Evolutionary conservation across 305 asterid species (phyloP), one percentile per base, ranked within the genome.

Genomic region (Solanum hybrid): DNA sequence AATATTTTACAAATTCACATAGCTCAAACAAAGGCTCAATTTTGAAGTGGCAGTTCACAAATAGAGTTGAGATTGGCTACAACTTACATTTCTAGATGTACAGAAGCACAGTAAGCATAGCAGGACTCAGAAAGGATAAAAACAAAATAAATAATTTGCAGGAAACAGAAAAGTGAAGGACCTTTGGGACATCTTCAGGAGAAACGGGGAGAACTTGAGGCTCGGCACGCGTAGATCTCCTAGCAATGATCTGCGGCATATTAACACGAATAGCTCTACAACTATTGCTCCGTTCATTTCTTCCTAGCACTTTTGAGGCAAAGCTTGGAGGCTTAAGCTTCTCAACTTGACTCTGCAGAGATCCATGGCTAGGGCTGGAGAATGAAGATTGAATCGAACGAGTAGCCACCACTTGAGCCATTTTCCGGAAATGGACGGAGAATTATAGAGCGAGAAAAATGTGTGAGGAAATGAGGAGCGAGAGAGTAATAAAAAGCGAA

Each of bases 161-260:
- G 14, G 12, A 17, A 10, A 84, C 73, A 20, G 2, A 37, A 61
- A 85, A 20, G n/a, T 20, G 39, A 61, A 32, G 10, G 73, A 90
- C 91, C 91, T 90, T 88, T 7, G 91, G 75, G 2, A 87, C 87
- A 90, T 90, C 91, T 70, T 87, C 90, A 79, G 91, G 90, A 26
- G 91, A 90, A 70, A 90, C 89, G 0, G 91, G 91, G 1, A 90
- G 90, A 33, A 90, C 41, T 57, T 87, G 87, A 27, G 88, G 91
- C 82, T 90, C 89, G 1, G 89, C 73, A 0, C 91, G 90, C 10
- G 78, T n/a, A 38, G 91, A 87, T 87, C 87, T 79, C 72, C 29
- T 90, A 6, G 84, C 90, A 87, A 79, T 75, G 75, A 87, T 87
- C 76, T 26, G 78, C 26, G 68, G 88, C 13, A 65, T 22, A 89